These are phyloP conservation scores for Stropharia rugosoannulata DNA, from an alignment of 768 basidiomycete genomes.

Conservation along the genomic window DNA sequence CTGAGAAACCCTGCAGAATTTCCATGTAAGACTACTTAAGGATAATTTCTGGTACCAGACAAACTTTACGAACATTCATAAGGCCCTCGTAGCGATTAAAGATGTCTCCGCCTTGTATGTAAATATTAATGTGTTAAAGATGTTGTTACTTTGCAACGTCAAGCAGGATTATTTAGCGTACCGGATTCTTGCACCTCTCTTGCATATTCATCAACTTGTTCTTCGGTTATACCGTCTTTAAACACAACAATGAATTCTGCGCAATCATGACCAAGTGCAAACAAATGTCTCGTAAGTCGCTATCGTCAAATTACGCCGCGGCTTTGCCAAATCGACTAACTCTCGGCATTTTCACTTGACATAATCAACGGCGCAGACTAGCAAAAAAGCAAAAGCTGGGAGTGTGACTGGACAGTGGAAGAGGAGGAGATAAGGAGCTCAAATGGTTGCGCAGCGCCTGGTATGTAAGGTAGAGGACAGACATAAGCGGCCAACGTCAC, in stretches of 20 bases:
- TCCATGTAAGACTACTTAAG: neutral
- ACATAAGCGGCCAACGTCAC: too few species aligned
- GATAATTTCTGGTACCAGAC: neutral
- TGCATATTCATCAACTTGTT: conserved; percentile 40
- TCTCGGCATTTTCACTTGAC: neutral
- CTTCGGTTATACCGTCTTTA: conserved; percentile 40
- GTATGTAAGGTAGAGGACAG: too few species aligned
- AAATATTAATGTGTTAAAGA: neutral
- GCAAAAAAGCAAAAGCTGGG: neutral
- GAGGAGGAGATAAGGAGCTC: neutral
- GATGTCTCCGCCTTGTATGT: conserved; percentile 41
- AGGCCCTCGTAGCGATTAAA: conserved; percentile 34
- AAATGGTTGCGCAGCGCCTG: too few species aligned
- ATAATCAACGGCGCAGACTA: neutral
- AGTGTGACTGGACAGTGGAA: neutral
- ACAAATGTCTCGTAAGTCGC: neutral
- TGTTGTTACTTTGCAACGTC: neutral
- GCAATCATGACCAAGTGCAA: neutral
- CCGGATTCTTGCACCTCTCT: conserved; percentile 37
- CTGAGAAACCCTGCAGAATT: conserved; percentile 27
- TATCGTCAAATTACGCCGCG: too few species aligned
- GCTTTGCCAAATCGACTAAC: neutral
- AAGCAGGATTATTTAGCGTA: conserved; percentile 13
- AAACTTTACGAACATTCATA: conserved; percentile 31
- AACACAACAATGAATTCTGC: conserved; percentile 58